Evolutionary conservation across 2,329 filamentous ascomycete genomes (phyloP).

Genomic region (Aspergillus sp.): DNA sequence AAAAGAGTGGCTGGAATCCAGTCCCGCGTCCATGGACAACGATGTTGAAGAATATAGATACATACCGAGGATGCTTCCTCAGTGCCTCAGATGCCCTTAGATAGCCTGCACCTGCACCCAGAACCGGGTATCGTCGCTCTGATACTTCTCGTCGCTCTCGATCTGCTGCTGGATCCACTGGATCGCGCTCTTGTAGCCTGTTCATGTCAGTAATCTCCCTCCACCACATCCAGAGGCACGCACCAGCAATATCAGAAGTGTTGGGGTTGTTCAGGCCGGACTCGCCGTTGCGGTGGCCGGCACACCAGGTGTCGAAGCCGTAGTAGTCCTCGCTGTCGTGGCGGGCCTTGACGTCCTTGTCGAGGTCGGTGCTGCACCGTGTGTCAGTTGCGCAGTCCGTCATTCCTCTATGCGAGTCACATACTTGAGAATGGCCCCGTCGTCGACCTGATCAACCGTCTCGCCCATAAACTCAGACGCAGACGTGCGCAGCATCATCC

Average conservation of each 20-base stretch:
- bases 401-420: background rate
- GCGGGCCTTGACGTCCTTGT: constrained; percentile 20
- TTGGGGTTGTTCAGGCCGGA: constrained; percentile 17
- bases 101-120: constrained; percentile 21
- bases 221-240: constrained; percentile 5
- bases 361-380: constrained; percentile 13
- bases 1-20: background rate
- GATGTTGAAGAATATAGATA: no score
- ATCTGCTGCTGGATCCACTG: constrained; percentile 30
- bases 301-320: constrained; percentile 22
- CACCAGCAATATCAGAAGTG: constrained; percentile 21
- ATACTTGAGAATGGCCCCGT: constrained; percentile 30
- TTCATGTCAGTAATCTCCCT: background rate
- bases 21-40: background rate
- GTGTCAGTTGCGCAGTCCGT: background rate
- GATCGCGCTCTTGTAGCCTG: constrained; percentile 26
- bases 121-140: constrained; percentile 29
- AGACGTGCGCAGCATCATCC: constrained; percentile 28
- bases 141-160: constrained; percentile 18
- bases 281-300: constrained; percentile 25
- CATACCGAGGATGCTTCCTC: background rate
- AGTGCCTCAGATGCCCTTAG: background rate
- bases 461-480: constrained; percentile 23
- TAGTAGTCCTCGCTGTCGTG: constrained; percentile 20
- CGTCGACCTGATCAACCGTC: constrained; percentile 17